phyloP scores from a whole-genome alignment of 352 stramenopile genomes.

The Pythium sp. region DNA sequence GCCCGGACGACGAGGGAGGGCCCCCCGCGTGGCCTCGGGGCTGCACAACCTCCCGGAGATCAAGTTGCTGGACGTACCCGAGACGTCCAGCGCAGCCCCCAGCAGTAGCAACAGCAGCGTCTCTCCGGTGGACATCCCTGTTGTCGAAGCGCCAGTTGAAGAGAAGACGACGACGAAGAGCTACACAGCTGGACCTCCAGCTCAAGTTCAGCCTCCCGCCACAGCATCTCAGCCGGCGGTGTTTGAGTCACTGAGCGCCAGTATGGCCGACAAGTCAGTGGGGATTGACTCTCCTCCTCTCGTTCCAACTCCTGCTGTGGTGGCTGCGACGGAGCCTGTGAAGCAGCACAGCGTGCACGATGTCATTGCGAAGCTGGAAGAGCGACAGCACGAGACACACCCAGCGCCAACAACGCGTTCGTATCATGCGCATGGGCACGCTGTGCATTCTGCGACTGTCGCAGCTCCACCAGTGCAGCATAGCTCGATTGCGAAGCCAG shows the following conservation, averaged over 20 bases:
- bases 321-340: not conserved
- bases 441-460: not conserved
- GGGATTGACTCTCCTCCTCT: not conserved
- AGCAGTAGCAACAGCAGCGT: not conserved
- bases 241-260: not conserved
- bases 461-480: not conserved
- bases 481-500: not conserved
- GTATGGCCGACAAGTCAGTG: not conserved
- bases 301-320: not conserved
- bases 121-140: not conserved
- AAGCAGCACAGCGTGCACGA: not conserved
- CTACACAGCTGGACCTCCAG: not conserved
- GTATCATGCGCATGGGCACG: not conserved
- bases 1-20: conserved; percentile 14
- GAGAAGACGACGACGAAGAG: not conserved
- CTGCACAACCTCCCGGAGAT: conserved; percentile 18
- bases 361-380: not conserved
- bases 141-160: not conserved
- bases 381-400: not conserved
- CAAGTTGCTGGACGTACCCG: conserved; percentile 10
- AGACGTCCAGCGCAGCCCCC: not conserved
- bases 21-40: conserved; percentile 12
- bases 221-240: too few relatives aligned
- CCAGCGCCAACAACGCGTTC: not conserved
- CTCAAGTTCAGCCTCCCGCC: not conserved